phyloP scores from a whole-genome alignment of 306 rosid species.

The Acacia acuminata region DNA sequence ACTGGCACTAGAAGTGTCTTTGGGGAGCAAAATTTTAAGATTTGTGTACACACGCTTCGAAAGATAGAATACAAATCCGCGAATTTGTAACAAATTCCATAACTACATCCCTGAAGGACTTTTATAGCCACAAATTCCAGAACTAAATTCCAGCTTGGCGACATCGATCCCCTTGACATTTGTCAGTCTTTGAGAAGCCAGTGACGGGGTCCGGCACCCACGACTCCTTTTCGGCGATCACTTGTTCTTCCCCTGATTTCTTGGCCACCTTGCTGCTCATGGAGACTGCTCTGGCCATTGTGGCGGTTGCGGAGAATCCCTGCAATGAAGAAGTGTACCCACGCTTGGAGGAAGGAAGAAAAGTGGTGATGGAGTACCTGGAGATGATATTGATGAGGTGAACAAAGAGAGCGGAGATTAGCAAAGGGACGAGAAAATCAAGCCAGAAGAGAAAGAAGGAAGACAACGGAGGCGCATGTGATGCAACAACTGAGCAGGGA shows the following conservation, averaged over 20 bases:
- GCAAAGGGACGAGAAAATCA: too few species aligned
- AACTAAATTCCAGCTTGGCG: constrained; percentile 55
- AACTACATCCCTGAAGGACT: not conserved
- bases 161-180: constrained; percentile 62
- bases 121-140: not conserved
- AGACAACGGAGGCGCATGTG: too few species aligned
- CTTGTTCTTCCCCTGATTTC: constrained; percentile 51
- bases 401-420: constrained; percentile 39
- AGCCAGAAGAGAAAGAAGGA: too few species aligned
- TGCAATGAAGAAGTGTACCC: constrained; percentile 65
- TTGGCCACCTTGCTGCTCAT: constrained; percentile 33
- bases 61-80: too few species aligned
- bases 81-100: not conserved
- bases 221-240: constrained; percentile 48
- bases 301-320: constrained; percentile 29
- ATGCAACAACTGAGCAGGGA: too few species aligned
- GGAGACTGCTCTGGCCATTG: constrained; percentile 37
- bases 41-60: too few species aligned
- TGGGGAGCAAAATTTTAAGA: too few species aligned
- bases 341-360: constrained; percentile 42
- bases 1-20: too few species aligned
- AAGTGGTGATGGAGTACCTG: constrained; percentile 42
- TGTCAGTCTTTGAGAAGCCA: constrained; percentile 74
- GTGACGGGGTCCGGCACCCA: constrained; percentile 95
- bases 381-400: constrained; percentile 42